Evolutionary conservation across 768 basidiomycete genomes (phyloP).

Genomic region (Suillus americanus): DNA sequence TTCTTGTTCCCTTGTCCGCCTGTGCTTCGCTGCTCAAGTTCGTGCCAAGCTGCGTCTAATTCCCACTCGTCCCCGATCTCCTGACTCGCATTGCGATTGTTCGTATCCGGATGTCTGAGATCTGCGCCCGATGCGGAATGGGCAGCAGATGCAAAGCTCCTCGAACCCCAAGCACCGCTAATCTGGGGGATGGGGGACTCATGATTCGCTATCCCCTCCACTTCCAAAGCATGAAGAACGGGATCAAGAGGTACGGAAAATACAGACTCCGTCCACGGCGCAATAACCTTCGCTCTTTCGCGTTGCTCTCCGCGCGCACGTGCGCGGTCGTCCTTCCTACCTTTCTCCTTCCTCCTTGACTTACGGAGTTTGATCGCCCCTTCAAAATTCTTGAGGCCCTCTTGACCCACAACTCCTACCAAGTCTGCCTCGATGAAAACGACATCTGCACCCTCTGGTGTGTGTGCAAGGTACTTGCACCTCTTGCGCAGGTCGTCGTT

Average conservation of each 20-base stretch:
- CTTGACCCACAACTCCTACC: slow-evolving; percentile 69
- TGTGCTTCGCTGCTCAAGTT: slow-evolving; percentile 60
- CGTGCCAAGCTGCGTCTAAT: slow-evolving; percentile 78
- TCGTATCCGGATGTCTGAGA: slow-evolving; percentile 43
- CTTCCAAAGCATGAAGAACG: slow-evolving; percentile 11
- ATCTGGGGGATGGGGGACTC: slow-evolving; percentile 14
- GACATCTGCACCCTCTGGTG: slow-evolving; percentile 90
- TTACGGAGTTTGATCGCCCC: slow-evolving; percentile 75
- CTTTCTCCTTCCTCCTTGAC: slow-evolving; percentile 76
- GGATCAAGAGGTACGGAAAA: slow-evolving; percentile 10
- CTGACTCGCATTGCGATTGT: slow-evolving; percentile 25
- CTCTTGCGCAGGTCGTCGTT: slow-evolving; percentile 93
- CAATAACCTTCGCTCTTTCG: slow-evolving; percentile 56
- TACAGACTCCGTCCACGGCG: slow-evolving; percentile 18
- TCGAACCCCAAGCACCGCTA: slow-evolving; percentile 71
- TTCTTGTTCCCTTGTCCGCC: slow-evolving; percentile 48
- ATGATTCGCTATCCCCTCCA: slow-evolving; percentile 13
- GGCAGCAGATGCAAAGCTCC: slow-evolving; percentile 81
- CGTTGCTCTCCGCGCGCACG: slow-evolving; percentile 73
- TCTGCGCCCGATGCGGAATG: slow-evolving; percentile 42
- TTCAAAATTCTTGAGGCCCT: slow-evolving; percentile 82
- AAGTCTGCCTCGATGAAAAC: slow-evolving; percentile 92
- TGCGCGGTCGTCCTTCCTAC: slow-evolving; percentile 84
- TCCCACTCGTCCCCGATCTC: slow-evolving; percentile 68
- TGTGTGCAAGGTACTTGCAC: slow-evolving; percentile 92